phyloP scores from a whole-genome alignment of 2,329 filamentous ascomycete species.

The Fonsecaea multimorphosa region DNA sequence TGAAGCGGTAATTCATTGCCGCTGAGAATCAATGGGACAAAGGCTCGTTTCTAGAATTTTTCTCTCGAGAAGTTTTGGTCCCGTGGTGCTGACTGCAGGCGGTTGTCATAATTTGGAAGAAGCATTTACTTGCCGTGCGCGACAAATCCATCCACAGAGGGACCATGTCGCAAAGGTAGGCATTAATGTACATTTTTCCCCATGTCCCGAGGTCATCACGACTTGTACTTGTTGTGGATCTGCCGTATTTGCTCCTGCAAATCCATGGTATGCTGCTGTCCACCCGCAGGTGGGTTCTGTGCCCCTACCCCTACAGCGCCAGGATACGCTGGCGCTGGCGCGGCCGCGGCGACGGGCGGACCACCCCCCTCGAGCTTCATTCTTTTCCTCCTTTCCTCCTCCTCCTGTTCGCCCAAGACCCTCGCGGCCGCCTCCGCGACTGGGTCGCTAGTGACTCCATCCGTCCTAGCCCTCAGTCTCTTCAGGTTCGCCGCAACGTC shows the following conservation, averaged over 20 bases:
- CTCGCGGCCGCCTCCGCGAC: constrained; percentile 49
- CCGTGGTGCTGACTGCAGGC: not conserved
- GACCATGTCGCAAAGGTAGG: not conserved
- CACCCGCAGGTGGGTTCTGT: constrained; percentile 19
- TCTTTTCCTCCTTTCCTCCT: constrained; percentile 74
- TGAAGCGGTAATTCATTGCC: no score
- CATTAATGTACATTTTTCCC: not conserved
- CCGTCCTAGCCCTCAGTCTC: constrained; percentile 83
- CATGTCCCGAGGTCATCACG: constrained; percentile 28
- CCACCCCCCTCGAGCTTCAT: constrained; percentile 64
- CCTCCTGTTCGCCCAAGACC: constrained; percentile 73
- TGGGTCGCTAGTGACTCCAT: constrained; percentile 62
- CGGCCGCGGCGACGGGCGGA: no score
- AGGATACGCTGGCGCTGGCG: constrained; percentile 37
- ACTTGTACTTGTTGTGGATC: constrained; percentile 54
- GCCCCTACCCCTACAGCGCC: constrained; percentile 47
- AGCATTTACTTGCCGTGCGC: not conserved
- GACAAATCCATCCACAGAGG: not conserved
- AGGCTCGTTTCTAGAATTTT: not conserved
- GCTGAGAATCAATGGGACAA: not conserved
- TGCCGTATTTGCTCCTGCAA: constrained; percentile 84
- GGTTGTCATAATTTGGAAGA: no score
- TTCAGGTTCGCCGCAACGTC: constrained; percentile 96
- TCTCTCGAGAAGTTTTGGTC: not conserved
- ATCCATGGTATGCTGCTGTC: constrained; percentile 59